Evolutionary conservation across 2,329 filamentous ascomycete genomes (phyloP), one percentile per base, ranked within the genome.

Genomic region (Chalara sp.): DNA sequence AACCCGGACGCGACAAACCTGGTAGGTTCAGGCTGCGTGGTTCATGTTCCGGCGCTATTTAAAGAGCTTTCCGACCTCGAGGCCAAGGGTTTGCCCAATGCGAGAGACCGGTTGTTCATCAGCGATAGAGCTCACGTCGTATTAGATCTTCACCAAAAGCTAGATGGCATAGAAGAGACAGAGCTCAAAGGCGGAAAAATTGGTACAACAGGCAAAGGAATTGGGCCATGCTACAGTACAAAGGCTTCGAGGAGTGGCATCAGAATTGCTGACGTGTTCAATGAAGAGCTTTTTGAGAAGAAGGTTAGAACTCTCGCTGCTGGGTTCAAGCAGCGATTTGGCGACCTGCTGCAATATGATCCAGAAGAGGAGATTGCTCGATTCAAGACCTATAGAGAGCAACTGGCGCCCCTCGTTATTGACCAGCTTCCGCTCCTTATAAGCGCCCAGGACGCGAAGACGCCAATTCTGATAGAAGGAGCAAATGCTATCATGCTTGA

Each of bases 1-100:
- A 87, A 86, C 64, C 83, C 85, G 6, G 72, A 72, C 42, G 87
- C 80, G 66, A 75, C 81, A 61, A 91, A 90, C 70, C 72, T 91
- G 51, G 85, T 91, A 64, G 87, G 86, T 53, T 84, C 83, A 46
- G 84, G 75, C 44, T 76, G 80, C 40, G 79, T 87, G 53, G 81
- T 88, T 58, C 79, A 88, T 67, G 75, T 86, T 50, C 80, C 81
- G 10, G 53, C 74, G 49, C 84, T 86, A 72, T 85, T 86, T 74
- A 76, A 78, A 58, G 83, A 87, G 66, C 71, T 87, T 44, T 70
- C 75, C 52, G 76, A 72, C 12, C 67, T 86, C 30, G 76, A 85
- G 59, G 73, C 72, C 49, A 79, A 86, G 63, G 81, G 81, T 8
- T 69, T 86, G 12, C 57, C 56, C 53, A 68, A 78, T 56, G 79